Evolutionary conservation across 805 yeast species (phyloP).

Genomic region (Wickerhamiella domercqiae): DNA sequence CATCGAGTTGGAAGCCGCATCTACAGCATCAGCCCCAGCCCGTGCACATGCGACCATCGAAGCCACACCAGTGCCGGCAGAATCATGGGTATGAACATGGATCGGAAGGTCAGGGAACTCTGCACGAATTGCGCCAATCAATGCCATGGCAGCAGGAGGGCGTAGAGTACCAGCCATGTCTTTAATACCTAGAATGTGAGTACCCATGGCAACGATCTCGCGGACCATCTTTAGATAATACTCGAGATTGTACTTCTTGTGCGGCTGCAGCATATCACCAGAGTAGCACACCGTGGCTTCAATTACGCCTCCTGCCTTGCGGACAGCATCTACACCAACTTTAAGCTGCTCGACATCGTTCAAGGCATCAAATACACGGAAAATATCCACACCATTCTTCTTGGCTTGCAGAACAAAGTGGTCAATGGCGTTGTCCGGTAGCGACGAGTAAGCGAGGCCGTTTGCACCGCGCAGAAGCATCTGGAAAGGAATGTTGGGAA

Average conservation of each 20-base stretch:
- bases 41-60: constrained; percentile 86
- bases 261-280: constrained; percentile 94
- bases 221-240: constrained; percentile 76
- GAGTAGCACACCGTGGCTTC: constrained; percentile 98
- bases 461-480: constrained; percentile 98
- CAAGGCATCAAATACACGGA: constrained; percentile 94
- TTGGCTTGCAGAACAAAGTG: constrained; percentile 92
- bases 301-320: constrained; percentile 96
- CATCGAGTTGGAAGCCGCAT: constrained; percentile 92
- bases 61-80: constrained; percentile 99
- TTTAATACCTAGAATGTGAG: constrained; percentile 92
- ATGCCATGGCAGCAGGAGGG: constrained; percentile 78
- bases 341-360: constrained; percentile 92
- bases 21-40: constrained; percentile 98
- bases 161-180: constrained; percentile 99
- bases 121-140: constrained; percentile 67
- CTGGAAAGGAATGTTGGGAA: constrained; percentile 98
- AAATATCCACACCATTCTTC: constrained; percentile 90
- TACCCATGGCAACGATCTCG: constrained; percentile 79
- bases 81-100: constrained; percentile 97
- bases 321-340: constrained; percentile 96
- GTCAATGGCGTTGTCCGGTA: constrained; percentile 97
- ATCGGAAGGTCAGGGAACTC: constrained; percentile 89
- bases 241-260: constrained; percentile 88
- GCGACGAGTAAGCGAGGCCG: constrained; percentile 95